These are phyloP conservation scores for Linum lewisii DNA, from an alignment of 345 rosid species.

Conservation along the genomic window DNA sequence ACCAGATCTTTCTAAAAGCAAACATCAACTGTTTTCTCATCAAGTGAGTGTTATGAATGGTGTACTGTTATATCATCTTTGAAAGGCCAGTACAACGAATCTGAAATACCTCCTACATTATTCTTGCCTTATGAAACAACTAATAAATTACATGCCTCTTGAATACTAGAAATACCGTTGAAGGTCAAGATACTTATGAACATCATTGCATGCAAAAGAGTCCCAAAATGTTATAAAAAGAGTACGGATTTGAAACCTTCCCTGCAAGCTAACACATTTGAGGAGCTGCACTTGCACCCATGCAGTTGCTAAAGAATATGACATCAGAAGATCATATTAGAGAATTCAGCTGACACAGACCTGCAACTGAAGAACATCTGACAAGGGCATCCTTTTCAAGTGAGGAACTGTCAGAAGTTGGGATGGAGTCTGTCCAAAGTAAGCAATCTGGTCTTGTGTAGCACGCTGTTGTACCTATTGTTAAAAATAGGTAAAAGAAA, in stretches of 20 bases:
- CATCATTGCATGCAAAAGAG: neutral
- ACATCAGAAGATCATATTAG: neutral
- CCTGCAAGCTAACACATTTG: too few species aligned
- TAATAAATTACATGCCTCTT: neutral
- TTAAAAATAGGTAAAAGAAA: slow-evolving; percentile 14
- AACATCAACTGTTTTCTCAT: slow-evolving; percentile 1
- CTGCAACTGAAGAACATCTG: slow-evolving; percentile 89
- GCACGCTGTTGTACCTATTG: slow-evolving; percentile 83
- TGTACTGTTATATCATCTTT: neutral
- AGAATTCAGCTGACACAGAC: slow-evolving; percentile 26
- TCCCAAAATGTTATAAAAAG: neutral
- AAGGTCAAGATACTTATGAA: neutral
- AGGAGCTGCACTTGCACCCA: neutral
- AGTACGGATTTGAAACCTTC: neutral
- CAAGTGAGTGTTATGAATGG: neutral
- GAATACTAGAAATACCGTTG: neutral
- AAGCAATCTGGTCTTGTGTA: slow-evolving; percentile 96
- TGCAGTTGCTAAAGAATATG: neutral
- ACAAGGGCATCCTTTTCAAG: slow-evolving; percentile 64
- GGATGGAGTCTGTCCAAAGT: slow-evolving; percentile 99
- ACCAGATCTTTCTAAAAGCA: slow-evolving; percentile 6
- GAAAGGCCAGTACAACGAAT: neutral
- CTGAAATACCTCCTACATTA: neutral
- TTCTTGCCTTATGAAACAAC: neutral
- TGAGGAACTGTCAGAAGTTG: slow-evolving; percentile 87